Percentiles rank a stretch among this genome's conserved stretches.
These are phyloP conservation scores for Incumbomyces lentus DNA, from an alignment of 2,329 filamentous ascomycete species.

Conservation along the genomic window DNA sequence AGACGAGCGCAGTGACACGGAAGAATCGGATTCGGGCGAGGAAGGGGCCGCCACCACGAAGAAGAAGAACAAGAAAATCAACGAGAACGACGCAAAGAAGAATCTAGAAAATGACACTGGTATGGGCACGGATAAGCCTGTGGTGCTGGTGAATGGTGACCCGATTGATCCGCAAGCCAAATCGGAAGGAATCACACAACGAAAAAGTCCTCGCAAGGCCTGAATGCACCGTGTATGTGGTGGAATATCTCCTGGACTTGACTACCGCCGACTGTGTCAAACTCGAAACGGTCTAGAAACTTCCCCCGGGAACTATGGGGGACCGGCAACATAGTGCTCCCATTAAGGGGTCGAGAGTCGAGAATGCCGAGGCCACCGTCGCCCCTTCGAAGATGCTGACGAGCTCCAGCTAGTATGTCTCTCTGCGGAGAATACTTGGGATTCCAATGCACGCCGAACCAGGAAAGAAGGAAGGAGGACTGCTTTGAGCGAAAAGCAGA, in stretches of 20 bases:
- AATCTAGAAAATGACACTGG: slow-evolving; percentile 7
- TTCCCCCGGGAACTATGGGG: no score
- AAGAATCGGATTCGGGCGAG: slow-evolving; percentile 34
- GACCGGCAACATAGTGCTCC: no score
- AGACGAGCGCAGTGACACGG: slow-evolving; percentile 37
- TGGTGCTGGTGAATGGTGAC: slow-evolving; percentile 31
- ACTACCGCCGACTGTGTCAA: no score
- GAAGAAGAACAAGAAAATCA: slow-evolving; percentile 6
- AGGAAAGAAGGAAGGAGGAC: no score
- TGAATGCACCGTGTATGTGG: not conserved
- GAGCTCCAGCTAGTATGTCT: not conserved
- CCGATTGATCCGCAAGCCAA: slow-evolving; percentile 24
- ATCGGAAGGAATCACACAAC: slow-evolving; percentile 21
- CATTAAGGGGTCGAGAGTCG: no score
- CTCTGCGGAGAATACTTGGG: no score
- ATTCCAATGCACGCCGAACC: no score
- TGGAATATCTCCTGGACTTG: no score
- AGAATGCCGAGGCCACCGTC: no score
- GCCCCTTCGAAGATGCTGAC: not conserved
- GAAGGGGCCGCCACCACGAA: not conserved
- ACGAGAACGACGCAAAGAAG: slow-evolving; percentile 2
- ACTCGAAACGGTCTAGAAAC: no score
- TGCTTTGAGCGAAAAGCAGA: no score
- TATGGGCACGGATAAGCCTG: slow-evolving; percentile 11
- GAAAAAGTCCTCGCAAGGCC: slow-evolving; percentile 12